Evolutionary conservation across 2,329 filamentous ascomycete genomes (phyloP), one percentile per base, ranked within the genome.

Genomic region (Aspergillus quadrilineatus): DNA sequence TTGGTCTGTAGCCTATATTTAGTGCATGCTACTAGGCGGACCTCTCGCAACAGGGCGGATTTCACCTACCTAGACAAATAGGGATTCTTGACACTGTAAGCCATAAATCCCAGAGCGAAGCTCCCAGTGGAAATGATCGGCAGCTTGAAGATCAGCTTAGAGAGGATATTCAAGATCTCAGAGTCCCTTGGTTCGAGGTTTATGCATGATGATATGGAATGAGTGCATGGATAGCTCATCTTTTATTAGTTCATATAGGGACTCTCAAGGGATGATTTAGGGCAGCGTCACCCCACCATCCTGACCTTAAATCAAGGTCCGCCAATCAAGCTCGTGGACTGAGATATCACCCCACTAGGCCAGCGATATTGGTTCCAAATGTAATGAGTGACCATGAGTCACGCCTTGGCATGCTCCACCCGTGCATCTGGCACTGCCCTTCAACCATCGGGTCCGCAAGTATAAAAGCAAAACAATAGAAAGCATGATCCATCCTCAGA

Each of bases 271-370:
- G 22, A 22, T 37, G 5, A 14, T 22, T 44, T 28, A 28, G 42
- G 42, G 22, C 42, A 44, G 42, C 7, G 42, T 10, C 8, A 14
- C 26, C 7, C 17, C 56, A 53, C 36, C 44, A 69, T 34, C 65
- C 65, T 10, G 60, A 42, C n/a, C 32, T 48, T 29, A 36, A 34
- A n/a, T 47, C 28, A 14, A 47, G 15, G 3, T 22, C 22, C 22
- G 22, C 22, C 22, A 22, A 22, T 22, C 22, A 22, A 22, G 2
- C 22, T 22, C 3, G 22, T 22, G 3, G 3, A 4, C 22, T 22
- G 22, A 22, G 22, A 22, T 22, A 22, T 3, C 22, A 17, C n/a
- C 26, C 14, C 46, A 49, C 0, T 26, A 5, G 6, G 2, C 15
- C 2, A 4, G 3, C 12, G 6, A 15, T 50, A 34, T 44, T 51